Evolutionary conservation across 2,329 filamentous ascomycete genomes (phyloP), one percentile per base, ranked within the genome.

Genomic region (Ascochyta fabae): DNA sequence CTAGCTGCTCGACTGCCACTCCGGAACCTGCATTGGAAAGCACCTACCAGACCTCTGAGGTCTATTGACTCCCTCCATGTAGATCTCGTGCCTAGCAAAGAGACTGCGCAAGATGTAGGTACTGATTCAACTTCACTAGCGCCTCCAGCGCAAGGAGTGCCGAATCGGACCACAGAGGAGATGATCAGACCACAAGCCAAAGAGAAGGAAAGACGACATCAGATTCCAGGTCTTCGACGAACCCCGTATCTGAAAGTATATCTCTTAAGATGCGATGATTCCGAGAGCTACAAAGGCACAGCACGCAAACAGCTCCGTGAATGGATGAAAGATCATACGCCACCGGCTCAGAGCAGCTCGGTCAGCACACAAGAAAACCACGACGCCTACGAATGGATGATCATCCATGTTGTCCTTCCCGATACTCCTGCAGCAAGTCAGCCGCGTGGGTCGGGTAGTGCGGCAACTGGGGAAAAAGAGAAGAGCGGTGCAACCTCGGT

Each of bases 21-120:
- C 34, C 89, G 88, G 61, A 96, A 98, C 70, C 86, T 99, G 41
- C 92, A 98, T 72, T 99, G 95, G 95, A 96, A 98, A 75, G 96
- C 95, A 13, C 91, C 96, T 58, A 89, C 89, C 26, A 89, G 95
- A 0, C 95, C 95, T 2, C 80, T 98, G 33, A 89, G 95, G 63
- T 97, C 95, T 13, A 99, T 99, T 74, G 89, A 92, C 70, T 93
- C 92, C 12, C 85, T 99, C 36, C 92, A 97, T 70, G 86, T 98
- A 68, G 92, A 96, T 59, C 87, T 98, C 56, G 81, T 93, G n/a
- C 84, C 88, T 7, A 75, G 81, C 78, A 68, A 76, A 65, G 80
- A 69, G 73, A 86, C 78, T 68, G 80, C 76, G 7, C 75, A 77
- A 31, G 62, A 70, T 70, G 53, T 75, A 65, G 59, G 73, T 65